Evolutionary conservation across 257 asterid species (phyloP).

Genomic region (Plantago elongata): DNA sequence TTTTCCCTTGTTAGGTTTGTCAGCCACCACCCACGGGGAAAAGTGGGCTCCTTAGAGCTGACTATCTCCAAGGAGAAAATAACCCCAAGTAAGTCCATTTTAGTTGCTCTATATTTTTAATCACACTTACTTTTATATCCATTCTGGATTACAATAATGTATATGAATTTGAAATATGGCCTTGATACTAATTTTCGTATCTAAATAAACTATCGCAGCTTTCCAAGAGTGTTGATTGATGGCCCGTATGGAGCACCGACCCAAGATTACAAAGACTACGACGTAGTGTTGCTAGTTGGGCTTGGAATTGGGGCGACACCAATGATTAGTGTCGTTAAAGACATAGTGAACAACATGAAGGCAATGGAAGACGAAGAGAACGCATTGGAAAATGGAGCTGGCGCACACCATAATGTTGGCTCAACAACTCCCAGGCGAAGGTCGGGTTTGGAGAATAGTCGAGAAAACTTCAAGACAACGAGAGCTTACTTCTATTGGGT

Average conservation of each 20-base stretch:
- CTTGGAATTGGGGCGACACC: slow-evolving; percentile 90
- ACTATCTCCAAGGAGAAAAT: slow-evolving; percentile 54
- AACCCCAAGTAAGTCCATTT: slow-evolving; percentile 54
- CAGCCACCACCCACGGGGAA: slow-evolving; percentile 81
- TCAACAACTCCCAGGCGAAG: slow-evolving; percentile 25
- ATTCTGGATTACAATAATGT: too few species aligned
- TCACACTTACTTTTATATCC: neutral
- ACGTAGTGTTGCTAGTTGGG: slow-evolving; percentile 72
- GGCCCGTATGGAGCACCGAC: slow-evolving; percentile 97
- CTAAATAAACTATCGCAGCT: slow-evolving; percentile 27
- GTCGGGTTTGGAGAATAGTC: slow-evolving; percentile 25
- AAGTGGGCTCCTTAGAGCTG: slow-evolving; percentile 85
- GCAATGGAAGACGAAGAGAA: slow-evolving; percentile 51
- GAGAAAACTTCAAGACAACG: slow-evolving; percentile 47
- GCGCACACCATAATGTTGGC: slow-evolving; percentile 7
- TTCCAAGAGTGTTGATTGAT: slow-evolving; percentile 67
- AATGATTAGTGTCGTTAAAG: slow-evolving; percentile 85
- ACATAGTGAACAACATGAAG: slow-evolving; percentile 78
- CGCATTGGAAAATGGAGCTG: slow-evolving; percentile 37
- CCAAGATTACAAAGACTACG: slow-evolving; percentile 93
- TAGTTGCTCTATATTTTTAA: neutral
- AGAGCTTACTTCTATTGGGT: slow-evolving; percentile 92
- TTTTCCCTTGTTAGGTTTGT: slow-evolving; percentile 53
- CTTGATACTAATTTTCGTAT: too few species aligned
- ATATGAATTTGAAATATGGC: too few species aligned